These are phyloP conservation scores for Meira nashicola DNA, from an alignment of 1,284 basidiomycete genomes.

Conservation along the genomic window DNA sequence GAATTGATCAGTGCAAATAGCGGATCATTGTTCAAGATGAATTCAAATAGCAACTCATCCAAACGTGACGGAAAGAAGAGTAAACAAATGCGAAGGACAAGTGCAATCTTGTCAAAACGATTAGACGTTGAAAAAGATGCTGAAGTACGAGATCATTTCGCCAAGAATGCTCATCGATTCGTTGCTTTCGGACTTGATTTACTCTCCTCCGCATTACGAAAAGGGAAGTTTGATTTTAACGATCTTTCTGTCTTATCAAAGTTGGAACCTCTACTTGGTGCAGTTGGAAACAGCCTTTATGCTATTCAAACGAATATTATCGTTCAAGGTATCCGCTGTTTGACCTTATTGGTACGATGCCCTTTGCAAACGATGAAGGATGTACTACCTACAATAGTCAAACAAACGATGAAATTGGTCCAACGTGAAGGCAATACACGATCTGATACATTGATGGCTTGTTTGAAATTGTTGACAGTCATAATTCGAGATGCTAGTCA, in stretches of 20 bases:
- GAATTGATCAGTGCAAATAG: constrained; percentile 81
- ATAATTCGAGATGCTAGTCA: constrained; percentile 67
- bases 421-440: constrained; percentile 74
- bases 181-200: constrained; percentile 88
- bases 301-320: constrained; percentile 75
- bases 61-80: constrained; percentile 9
- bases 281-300: constrained; percentile 89
- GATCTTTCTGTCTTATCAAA: constrained; percentile 68
- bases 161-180: constrained; percentile 67
- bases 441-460: constrained; percentile 81
- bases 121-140: constrained; percentile 35
- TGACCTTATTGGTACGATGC: constrained; percentile 75
- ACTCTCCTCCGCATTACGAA: constrained; percentile 78
- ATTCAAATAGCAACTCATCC: neutral
- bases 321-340: constrained; percentile 73
- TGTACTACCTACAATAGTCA: constrained; percentile 76
- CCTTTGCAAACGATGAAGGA: constrained; percentile 73
- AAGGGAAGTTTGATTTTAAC: constrained; percentile 78
- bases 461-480: constrained; percentile 77
- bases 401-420: constrained; percentile 80
- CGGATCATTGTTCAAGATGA: neutral
- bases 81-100: constrained; percentile 17
- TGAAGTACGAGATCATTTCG: constrained; percentile 47
- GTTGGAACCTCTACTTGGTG: constrained; percentile 77
- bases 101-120: constrained; percentile 21